Evolutionary conservation across 2,329 filamentous ascomycete genomes (phyloP), one percentile per base, ranked within the genome.

Genomic region (Endothia cerciana): DNA sequence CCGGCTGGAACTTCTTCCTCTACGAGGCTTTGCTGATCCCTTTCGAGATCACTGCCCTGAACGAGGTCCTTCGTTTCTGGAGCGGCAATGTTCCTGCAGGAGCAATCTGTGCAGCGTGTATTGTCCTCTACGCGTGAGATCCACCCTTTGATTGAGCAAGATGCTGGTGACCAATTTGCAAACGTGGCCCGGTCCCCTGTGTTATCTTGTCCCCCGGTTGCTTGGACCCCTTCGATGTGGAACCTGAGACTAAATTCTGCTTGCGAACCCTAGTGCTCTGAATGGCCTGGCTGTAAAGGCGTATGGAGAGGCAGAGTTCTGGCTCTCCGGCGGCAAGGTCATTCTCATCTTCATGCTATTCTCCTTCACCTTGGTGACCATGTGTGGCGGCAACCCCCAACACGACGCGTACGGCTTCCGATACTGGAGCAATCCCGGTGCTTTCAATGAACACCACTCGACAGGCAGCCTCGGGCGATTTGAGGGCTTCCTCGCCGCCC

Each of bases 341-440:
- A 75, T 91, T 28, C 81, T 91, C 57, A 90, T 90, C 70, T 79
- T 89, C 67, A 86, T 88, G 15, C 80, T 92, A 62, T 89, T 92
- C 74, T 78, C 82, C 72, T 93, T 90, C 77, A 93, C 91, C n/a
- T 91, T 94, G 73, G 83, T 94, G 71, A 89, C 87, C 59, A 93
- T 93, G 89, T 80, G 92, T 8, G 91, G 91, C 43, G 91, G 90
- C 38, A 94, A 94, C 70, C 91, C 91, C 0, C 74, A 87, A 6
- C 79, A 86, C 58, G 89, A 91, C 71, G 81, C 86, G 1, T 92
- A 88, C 72, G 90, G 90, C 25, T 93, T 93, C 74, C 82, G 89
- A 22, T 87, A 89, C 73, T 91, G 89, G 89, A 82, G 81, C 15
- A 71, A 82, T 3, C 86, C 87, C 0, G 89, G 89, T 5, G 78